Evolutionary conservation across 23 red algal genomes (phyloP), one percentile per base, ranked within the genome.

Genomic region (Gracilaria vermiculophylla): DNA sequence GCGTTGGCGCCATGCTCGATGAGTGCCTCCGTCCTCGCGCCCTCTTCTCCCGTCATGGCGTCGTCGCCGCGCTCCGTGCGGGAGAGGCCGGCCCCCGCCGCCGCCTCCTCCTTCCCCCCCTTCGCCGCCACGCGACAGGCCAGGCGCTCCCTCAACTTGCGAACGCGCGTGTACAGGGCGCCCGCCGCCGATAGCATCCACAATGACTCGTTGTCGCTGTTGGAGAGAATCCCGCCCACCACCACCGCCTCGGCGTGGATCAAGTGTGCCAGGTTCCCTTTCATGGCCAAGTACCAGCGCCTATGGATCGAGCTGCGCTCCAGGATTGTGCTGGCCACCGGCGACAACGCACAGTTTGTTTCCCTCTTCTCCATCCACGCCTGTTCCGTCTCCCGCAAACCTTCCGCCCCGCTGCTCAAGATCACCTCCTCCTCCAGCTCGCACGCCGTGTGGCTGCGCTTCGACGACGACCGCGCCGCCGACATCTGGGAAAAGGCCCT

Each of bases 401-500:
- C 17, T 13, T 80, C 81, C 23, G 72, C 43, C 1, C 70, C 67
- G 29, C 60, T 82, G 29, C 23, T 93, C 12, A 85, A 79, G 80
- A 31, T 84, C 12, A 27, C 35, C 12, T 35, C 56, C 3, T 6
- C 60, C 20, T 5, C 5, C 52, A 23, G 37, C 5, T 8, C 50
- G 28, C 84, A 85, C 29, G 53, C 33, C 31, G 77, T 93, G 15
- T 83, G 73, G 85, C n/a, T 95, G 8, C 37, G 85, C 19, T 86
- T 95, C 23, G 83, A 81, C 48, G 76, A 79, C 35, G 80, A 90
- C 7, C 37, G 28, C 25, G 53, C 42, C 7, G 47, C 53, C 21
- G 66, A 74, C n/a, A 21, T 65, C 10, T 95, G 93, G 93, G 80
- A 91, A 31, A 79, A 83, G 47, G 86, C 86, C 27, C 29, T 97